Evolutionary conservation across 2,329 filamentous ascomycete genomes (phyloP).

Genomic region (Sporothrix brasiliensis): DNA sequence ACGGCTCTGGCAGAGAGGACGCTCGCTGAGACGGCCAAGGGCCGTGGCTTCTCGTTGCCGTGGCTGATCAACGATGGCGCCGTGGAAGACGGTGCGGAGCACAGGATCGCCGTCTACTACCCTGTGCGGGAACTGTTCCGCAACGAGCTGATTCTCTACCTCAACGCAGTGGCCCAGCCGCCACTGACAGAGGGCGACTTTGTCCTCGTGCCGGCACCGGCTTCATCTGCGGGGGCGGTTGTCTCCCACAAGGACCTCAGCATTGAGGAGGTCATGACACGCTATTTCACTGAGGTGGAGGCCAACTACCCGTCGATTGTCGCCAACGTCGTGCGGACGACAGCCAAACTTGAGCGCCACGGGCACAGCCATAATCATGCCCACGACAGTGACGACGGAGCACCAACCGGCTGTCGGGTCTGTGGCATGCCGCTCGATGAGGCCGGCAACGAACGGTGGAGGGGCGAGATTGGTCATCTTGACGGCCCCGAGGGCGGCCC

Average conservation of each 20-base stretch:
- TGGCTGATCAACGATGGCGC: conserved; percentile 79
- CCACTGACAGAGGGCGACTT: conserved; percentile 36
- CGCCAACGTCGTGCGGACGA: conserved; percentile 90
- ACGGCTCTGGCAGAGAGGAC: conserved; percentile 85
- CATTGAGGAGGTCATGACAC: conserved; percentile 86
- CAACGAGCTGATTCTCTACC: conserved; percentile 74
- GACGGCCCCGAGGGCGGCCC: conserved; percentile 39
- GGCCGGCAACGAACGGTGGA: conserved; percentile 65
- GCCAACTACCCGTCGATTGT: conserved; percentile 87
- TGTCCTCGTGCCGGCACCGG: conserved; percentile 48
- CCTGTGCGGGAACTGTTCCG: conserved; percentile 83
- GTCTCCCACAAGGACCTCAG: conserved; percentile 75
- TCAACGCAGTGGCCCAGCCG: conserved; percentile 55
- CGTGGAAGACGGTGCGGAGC: conserved; percentile 7
- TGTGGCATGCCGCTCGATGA: conserved; percentile 70
- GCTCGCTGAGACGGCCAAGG: conserved; percentile 86
- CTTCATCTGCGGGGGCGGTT: conserved; percentile 43
- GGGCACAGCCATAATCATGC: neutral
- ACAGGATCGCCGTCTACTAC: conserved; percentile 62
- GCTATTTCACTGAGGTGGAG: conserved; percentile 87
- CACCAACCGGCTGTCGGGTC: conserved; percentile 58
- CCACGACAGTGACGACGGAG: conserved; percentile 36
- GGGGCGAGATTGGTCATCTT: conserved; percentile 60
- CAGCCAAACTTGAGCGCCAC: conserved; percentile 70
- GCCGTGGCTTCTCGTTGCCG: conserved; percentile 79